Conservation (phyloP, 495 filamentous ascomycete genomes). For the Aspergillus egyptiacus region DNA sequence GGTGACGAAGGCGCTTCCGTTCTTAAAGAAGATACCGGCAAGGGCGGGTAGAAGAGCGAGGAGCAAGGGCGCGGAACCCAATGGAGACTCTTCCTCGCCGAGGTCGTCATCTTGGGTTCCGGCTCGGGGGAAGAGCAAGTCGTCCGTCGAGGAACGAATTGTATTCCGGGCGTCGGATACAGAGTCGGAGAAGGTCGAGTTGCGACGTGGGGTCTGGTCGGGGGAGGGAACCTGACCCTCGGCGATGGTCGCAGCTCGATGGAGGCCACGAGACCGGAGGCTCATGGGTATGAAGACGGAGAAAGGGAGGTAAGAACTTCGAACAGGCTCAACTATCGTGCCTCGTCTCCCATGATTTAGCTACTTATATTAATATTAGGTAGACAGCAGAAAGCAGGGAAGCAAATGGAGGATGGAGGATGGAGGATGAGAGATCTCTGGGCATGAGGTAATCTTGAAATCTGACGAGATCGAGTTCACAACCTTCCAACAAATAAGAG, state of each 20-base stretch:
- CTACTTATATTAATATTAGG: no score
- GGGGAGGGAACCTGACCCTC: constrained; percentile 25
- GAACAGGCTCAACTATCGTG: no score
- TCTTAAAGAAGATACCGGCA: constrained; percentile 76
- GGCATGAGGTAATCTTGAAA: no score
- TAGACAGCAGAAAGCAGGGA: no score
- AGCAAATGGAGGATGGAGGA: no score
- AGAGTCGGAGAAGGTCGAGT: constrained; percentile 69
- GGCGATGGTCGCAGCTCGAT: constrained; percentile 37
- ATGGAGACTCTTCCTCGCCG: constrained; percentile 51
- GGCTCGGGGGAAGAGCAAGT: constrained; percentile 61
- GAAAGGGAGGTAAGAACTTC: no score
- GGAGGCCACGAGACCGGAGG: constrained; percentile 38
- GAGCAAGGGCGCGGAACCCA: constrained; percentile 71
- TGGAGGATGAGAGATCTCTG: no score
- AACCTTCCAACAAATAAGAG: no score
- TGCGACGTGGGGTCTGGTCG: constrained; percentile 50
- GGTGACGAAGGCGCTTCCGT: constrained; percentile 75
- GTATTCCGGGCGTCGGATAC: constrained; percentile 60
- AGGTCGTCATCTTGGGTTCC: constrained; percentile 20
- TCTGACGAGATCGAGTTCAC: no score
- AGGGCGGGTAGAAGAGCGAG: constrained; percentile 81
- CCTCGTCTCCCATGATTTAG: no score
- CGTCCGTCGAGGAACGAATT: constrained; percentile 65
- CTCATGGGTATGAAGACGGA: constrained; percentile 10